These are phyloP conservation scores for Galeopsis tetrahit DNA, from an alignment of 257 asterid genomes.

Conservation along the genomic window DNA sequence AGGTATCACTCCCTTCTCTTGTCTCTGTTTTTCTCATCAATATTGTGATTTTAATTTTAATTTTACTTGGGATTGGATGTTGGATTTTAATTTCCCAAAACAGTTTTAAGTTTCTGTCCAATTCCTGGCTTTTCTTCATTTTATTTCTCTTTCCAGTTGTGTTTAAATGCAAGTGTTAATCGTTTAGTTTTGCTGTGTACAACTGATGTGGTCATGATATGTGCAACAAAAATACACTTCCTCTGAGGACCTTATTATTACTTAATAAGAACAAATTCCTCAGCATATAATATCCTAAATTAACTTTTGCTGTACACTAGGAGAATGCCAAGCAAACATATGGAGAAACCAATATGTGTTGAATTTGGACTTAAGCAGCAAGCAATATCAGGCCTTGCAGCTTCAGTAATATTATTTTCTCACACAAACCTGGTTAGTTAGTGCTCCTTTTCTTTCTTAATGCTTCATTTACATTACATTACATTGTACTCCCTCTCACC, in stretches of 20 bases:
- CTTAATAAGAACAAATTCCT: neutral
- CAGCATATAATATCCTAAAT: slow-evolving; percentile 3
- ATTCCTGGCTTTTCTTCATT: slow-evolving; percentile 4
- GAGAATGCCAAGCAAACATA: slow-evolving; percentile 45
- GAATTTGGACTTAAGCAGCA: slow-evolving; percentile 61
- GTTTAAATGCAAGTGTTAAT: too few species aligned
- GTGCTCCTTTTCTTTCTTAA: slow-evolving; percentile 38
- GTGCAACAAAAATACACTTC: too few species aligned
- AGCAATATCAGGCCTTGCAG: slow-evolving; percentile 78
- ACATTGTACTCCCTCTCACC: too few species aligned
- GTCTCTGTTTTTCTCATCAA: neutral
- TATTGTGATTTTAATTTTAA: neutral
- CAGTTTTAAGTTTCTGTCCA: slow-evolving; percentile 18
- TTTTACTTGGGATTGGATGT: neutral
- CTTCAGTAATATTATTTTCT: slow-evolving; percentile 68
- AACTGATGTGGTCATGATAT: too few species aligned
- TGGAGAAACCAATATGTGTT: slow-evolving; percentile 41
- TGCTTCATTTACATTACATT: neutral
- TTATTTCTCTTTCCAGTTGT: too few species aligned
- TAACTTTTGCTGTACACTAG: slow-evolving; percentile 37
- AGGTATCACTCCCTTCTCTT: slow-evolving; percentile 38
- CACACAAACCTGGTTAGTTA: slow-evolving; percentile 75
- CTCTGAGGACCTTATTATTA: too few species aligned
- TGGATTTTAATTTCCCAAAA: slow-evolving; percentile 10
- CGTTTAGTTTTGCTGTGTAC: neutral